Evolutionary conservation across 2,329 filamentous ascomycete species (phyloP).

Genomic region (Penicillium sp.): DNA sequence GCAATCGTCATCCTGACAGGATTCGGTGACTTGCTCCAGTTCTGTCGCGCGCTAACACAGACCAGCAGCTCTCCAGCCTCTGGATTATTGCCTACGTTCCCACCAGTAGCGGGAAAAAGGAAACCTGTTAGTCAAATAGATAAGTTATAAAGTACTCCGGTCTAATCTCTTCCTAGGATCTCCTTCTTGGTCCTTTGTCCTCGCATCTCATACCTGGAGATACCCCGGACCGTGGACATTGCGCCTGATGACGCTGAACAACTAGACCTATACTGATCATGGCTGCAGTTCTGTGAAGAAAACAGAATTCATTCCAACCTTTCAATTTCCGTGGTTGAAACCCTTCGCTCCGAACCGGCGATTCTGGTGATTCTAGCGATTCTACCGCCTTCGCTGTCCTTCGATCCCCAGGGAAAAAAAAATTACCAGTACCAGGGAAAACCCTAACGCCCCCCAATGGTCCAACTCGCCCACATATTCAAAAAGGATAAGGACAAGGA

Average conservation of each 20-base stretch:
- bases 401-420: conserved; percentile 29
- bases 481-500: conserved; percentile 28
- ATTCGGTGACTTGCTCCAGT: conserved; percentile 27
- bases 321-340: conserved; percentile 12
- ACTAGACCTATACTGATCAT: conserved; percentile 3
- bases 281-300: neutral
- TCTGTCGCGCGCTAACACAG: conserved; percentile 31
- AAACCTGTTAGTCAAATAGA: neutral
- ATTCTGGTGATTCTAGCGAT: too few species aligned
- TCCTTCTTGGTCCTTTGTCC: neutral
- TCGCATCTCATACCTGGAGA: neutral
- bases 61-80: conserved; percentile 32
- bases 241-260: neutral
- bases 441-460: conserved; percentile 21
- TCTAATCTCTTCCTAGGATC: conserved; percentile 1
- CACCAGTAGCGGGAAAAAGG: conserved; percentile 18
- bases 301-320: neutral
- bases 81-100: conserved; percentile 22
- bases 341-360: conserved; percentile 9
- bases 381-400: conserved; percentile 42
- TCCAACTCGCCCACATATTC: conserved; percentile 30
- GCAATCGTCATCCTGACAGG: conserved; percentile 11
- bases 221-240: neutral
- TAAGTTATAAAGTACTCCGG: conserved; percentile 11
- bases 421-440: neutral